Evolutionary conservation across 2,329 filamentous ascomycete species (phyloP).

Genomic region (Stagonosporopsis cucurbitacearum): DNA sequence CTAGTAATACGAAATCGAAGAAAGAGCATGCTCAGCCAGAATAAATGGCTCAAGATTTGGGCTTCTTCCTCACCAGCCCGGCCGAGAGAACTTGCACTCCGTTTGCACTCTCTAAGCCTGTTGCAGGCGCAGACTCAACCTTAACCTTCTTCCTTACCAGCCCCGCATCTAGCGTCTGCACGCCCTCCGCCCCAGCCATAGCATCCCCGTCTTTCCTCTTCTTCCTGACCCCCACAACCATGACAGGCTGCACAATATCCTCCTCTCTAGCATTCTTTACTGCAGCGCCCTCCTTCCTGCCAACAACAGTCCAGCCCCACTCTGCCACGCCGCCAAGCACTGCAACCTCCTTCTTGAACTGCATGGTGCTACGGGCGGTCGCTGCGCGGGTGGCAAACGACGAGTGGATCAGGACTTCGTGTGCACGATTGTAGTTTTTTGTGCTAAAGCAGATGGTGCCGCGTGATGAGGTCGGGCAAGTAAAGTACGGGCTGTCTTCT

Average conservation of each 20-base stretch:
- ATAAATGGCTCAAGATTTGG: constrained; percentile 28
- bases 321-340: constrained; percentile 41
- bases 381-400: constrained; percentile 73
- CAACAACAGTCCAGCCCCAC: constrained; percentile 40
- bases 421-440: constrained; percentile 69
- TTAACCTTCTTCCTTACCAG: constrained; percentile 46
- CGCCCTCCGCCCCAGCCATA: constrained; percentile 8
- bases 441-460: constrained; percentile 70
- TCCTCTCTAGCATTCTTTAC: background rate
- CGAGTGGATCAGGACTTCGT: constrained; percentile 73
- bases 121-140: constrained; percentile 21
- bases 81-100: constrained; percentile 38
- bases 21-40: background rate
- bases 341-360: constrained; percentile 74
- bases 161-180: constrained; percentile 27
- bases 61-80: constrained; percentile 46
- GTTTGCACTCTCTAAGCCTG: constrained; percentile 13
- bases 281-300: constrained; percentile 29
- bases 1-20: background rate
- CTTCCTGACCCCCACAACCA: constrained; percentile 43
- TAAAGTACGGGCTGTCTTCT: constrained; percentile 66
- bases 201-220: constrained; percentile 40
- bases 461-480: constrained; percentile 67
- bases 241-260: constrained; percentile 25
- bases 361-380: constrained; percentile 67